These are phyloP conservation scores for Raffaelea ambrosiae DNA, from an alignment of 2,329 filamentous ascomycete species.

Conservation along the genomic window DNA sequence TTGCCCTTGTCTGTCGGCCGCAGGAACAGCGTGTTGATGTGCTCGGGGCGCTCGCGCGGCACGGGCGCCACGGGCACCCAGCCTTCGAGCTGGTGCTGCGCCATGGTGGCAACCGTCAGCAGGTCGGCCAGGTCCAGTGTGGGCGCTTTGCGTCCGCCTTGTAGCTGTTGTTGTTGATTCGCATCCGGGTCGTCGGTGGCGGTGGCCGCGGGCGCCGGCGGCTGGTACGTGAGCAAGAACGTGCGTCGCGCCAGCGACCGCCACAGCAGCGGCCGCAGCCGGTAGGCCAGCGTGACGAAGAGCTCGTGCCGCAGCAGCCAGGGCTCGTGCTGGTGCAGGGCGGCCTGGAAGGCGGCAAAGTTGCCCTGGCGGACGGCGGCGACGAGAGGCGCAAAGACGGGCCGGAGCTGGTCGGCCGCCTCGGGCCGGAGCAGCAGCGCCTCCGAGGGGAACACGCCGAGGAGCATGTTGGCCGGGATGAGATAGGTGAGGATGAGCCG, in stretches of 20 bases:
- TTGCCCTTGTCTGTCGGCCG: slow-evolving; percentile 36
- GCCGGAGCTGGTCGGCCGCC: slow-evolving; percentile 49
- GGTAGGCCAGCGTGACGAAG: slow-evolving; percentile 65
- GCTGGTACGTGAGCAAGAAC: slow-evolving; percentile 71
- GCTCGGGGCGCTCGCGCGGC: slow-evolving; percentile 25
- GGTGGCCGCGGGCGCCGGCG: slow-evolving; percentile 42
- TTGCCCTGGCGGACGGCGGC: slow-evolving; percentile 65
- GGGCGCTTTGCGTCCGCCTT: slow-evolving; percentile 48
- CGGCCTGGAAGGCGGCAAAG: slow-evolving; percentile 57
- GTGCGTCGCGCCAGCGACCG: slow-evolving; percentile 69
- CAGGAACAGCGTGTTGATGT: slow-evolving; percentile 44
- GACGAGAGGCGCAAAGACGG: slow-evolving; percentile 67
- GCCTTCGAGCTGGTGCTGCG: slow-evolving; percentile 56
- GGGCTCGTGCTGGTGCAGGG: slow-evolving; percentile 53
- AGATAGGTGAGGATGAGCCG: slow-evolving; percentile 76
- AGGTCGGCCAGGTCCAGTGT: slow-evolving; percentile 67
- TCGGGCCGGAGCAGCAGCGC: slow-evolving; percentile 62
- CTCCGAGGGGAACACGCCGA: slow-evolving; percentile 71
- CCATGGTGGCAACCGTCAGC: slow-evolving; percentile 51
- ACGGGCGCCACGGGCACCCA: slow-evolving; percentile 34
- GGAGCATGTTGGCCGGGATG: slow-evolving; percentile 71
- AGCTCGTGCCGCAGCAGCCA: slow-evolving; percentile 74
- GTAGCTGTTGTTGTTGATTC: neutral
- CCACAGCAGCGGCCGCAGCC: slow-evolving; percentile 77
- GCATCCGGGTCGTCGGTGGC: neutral